A percentile compares a stretch with the other conserved stretches of the same genome.
Evolutionary conservation across 2,329 filamentous ascomycete species (phyloP).

Genomic region (Colletotrichum chrysophilum): DNA sequence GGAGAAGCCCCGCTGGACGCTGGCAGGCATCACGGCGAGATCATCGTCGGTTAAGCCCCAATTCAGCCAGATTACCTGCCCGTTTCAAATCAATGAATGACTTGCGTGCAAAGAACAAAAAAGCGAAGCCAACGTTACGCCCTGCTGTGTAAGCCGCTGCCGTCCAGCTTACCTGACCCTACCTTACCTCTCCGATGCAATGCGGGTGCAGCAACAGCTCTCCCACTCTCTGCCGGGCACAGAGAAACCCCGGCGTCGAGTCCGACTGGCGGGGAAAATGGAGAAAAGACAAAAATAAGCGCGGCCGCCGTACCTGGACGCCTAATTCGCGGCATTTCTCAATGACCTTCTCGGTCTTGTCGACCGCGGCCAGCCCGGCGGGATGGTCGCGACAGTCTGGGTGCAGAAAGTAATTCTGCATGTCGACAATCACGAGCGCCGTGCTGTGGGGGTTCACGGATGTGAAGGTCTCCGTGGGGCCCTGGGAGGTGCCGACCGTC

Average conservation of each 20-base stretch:
- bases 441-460: slow-evolving; percentile 43
- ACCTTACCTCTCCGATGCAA: neutral
- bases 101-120: neutral
- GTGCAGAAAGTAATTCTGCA: slow-evolving; percentile 58
- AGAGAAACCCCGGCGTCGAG: neutral
- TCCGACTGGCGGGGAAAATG: slow-evolving; percentile 2
- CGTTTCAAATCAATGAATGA: neutral
- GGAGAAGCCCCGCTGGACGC: slow-evolving; percentile 53
- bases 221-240: neutral
- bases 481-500: slow-evolving; percentile 14
- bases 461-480: slow-evolving; percentile 27
- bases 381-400: slow-evolving; percentile 37
- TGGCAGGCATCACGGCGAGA: slow-evolving; percentile 53
- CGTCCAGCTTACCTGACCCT: neutral
- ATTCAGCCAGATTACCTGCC: slow-evolving; percentile 56
- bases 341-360: slow-evolving; percentile 45
- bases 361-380: slow-evolving; percentile 44
- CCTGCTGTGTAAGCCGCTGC: neutral
- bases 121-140: neutral
- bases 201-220: neutral
- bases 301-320: slow-evolving; percentile 39
- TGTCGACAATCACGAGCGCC: slow-evolving; percentile 57
- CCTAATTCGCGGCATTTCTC: slow-evolving; percentile 52
- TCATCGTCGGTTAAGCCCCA: slow-evolving; percentile 63
- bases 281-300: neutral